These are phyloP conservation scores for Metschnikowia reukaufii DNA, from an alignment of 805 yeast species.

Conservation along the genomic window DNA sequence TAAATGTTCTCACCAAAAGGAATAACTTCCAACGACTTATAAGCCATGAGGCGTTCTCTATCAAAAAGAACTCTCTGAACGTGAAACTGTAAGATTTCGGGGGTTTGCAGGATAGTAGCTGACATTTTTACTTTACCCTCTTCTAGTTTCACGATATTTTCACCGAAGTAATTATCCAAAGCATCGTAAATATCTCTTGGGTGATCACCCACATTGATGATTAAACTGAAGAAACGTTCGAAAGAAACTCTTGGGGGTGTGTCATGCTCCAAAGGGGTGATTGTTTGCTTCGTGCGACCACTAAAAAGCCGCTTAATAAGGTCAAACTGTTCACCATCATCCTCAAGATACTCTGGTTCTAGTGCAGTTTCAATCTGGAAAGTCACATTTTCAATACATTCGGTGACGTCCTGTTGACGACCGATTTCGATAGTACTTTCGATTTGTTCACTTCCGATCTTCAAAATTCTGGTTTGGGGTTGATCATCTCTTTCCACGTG, in stretches of 20 bases:
- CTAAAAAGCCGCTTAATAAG: constrained; percentile 76
- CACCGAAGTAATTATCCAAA: constrained; percentile 77
- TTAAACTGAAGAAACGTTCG: constrained; percentile 77
- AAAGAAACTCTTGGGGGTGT: constrained; percentile 33
- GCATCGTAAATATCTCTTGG: constrained; percentile 91
- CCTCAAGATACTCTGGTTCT: constrained; percentile 61
- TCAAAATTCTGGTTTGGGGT: constrained; percentile 22
- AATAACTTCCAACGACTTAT: constrained; percentile 78
- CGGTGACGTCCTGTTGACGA: constrained; percentile 96
- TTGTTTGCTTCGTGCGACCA: constrained; percentile 80
- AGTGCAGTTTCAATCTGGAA: constrained; percentile 89
- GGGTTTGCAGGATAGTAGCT: constrained; percentile 68
- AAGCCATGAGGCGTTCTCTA: constrained; percentile 65
- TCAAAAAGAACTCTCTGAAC: constrained; percentile 94
- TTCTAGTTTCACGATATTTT: constrained; percentile 65
- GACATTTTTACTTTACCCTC: constrained; percentile 75
- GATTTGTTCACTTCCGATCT: constrained; percentile 60
- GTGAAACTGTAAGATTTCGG: constrained; percentile 85
- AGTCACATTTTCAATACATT: constrained; percentile 91
- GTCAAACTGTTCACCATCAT: constrained; percentile 81
- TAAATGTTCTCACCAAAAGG: constrained; percentile 76
- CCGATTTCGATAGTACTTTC: constrained; percentile 78
- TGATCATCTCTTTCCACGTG: constrained; percentile 8
- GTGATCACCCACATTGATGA: constrained; percentile 84
- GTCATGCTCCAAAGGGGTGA: constrained; percentile 50